These are phyloP conservation scores for Talaromyces funiculosus DNA, from an alignment of 2,329 filamentous ascomycete genomes.

Conservation along the genomic window DNA sequence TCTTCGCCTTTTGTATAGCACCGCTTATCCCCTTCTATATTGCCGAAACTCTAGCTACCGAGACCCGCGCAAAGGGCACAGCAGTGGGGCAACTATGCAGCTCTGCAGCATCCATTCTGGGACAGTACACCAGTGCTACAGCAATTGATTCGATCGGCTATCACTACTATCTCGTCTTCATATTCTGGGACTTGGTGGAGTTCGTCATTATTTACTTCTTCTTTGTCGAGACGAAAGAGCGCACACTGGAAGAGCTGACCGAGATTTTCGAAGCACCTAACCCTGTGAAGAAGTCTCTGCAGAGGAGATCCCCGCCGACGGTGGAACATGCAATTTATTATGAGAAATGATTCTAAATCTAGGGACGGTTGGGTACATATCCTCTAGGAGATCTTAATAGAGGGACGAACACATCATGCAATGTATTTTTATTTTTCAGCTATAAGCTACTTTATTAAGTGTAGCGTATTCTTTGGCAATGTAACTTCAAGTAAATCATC, in stretches of 20 bases:
- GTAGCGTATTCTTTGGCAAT: background rate
- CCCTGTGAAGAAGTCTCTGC: slow-evolving; percentile 10
- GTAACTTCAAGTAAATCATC: background rate
- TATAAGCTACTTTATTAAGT: background rate
- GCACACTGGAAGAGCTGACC: slow-evolving; percentile 13
- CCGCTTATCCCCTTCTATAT: slow-evolving; percentile 13
- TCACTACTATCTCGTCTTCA: slow-evolving; percentile 11
- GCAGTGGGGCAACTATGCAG: slow-evolving; percentile 11
- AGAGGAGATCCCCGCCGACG: slow-evolving; percentile 5
- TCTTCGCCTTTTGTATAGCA: slow-evolving; percentile 31
- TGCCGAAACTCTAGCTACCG: slow-evolving; percentile 9
- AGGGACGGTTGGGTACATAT: too few relatives aligned
- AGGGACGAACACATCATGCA: background rate
- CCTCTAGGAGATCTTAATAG: background rate
- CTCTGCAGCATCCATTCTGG: slow-evolving; percentile 10
- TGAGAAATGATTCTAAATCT: slow-evolving; percentile 1
- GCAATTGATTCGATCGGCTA: slow-evolving; percentile 12
- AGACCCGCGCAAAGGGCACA: slow-evolving; percentile 11
- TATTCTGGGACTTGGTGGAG: slow-evolving; percentile 14
- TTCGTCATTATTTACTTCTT: slow-evolving; percentile 13
- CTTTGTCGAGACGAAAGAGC: slow-evolving; percentile 14
- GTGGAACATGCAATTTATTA: slow-evolving; percentile 6
- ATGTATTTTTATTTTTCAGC: background rate
- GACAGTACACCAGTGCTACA: slow-evolving; percentile 10
- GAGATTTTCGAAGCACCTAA: slow-evolving; percentile 14